These are phyloP conservation scores for Fusarium sarcochroum DNA, from an alignment of 2,329 filamentous ascomycete genomes.

Conservation along the genomic window DNA sequence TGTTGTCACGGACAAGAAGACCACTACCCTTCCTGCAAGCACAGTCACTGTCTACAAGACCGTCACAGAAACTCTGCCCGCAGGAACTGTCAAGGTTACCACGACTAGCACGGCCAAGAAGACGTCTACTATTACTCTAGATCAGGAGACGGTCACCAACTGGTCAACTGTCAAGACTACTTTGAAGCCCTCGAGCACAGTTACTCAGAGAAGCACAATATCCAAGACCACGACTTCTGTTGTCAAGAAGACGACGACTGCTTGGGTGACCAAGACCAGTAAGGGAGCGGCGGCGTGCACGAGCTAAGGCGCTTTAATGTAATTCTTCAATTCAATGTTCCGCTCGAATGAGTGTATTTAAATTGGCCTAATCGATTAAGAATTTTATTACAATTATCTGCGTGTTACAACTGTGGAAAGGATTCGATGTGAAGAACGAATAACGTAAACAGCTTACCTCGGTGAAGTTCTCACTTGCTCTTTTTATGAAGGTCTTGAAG, in stretches of 20 bases:
- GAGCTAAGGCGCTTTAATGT: neutral
- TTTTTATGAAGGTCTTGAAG: no score
- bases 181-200: slow-evolving; percentile 38
- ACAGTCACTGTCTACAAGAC: slow-evolving; percentile 39
- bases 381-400: neutral
- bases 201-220: slow-evolving; percentile 30
- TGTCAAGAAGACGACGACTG: slow-evolving; percentile 29
- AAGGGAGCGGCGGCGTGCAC: slow-evolving; percentile 39
- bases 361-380: slow-evolving; percentile 5
- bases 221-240: slow-evolving; percentile 34
- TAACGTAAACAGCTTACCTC: no score
- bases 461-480: no score
- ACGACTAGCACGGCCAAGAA: slow-evolving; percentile 31
- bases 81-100: slow-evolving; percentile 32
- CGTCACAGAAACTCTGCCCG: slow-evolving; percentile 12
- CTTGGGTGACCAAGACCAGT: slow-evolving; percentile 33
- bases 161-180: slow-evolving; percentile 47
- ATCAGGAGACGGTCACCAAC: slow-evolving; percentile 19
- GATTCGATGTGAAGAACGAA: no score
- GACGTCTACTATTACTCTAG: slow-evolving; percentile 19
- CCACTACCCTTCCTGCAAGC: slow-evolving; percentile 35
- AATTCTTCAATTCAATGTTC: neutral
- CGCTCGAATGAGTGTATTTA: neutral
- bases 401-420: neutral
- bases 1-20: slow-evolving; percentile 33